These are phyloP conservation scores for Macrophomina tecta DNA, from an alignment of 2,329 filamentous ascomycete species.

Conservation along the genomic window DNA sequence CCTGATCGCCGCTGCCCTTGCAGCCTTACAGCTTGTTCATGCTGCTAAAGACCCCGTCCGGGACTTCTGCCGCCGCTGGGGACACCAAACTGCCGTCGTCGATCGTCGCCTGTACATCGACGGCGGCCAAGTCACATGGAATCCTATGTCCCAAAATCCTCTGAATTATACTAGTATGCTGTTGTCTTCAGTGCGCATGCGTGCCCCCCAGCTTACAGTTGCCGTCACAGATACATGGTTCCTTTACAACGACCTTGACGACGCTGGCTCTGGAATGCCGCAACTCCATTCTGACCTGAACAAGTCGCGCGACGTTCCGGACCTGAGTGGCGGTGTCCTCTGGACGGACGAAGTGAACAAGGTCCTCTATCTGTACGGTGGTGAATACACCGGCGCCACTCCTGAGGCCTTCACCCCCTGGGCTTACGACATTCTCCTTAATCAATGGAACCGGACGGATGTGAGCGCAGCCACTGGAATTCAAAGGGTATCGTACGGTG, in stretches of 20 bases:
- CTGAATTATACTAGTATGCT: conserved; percentile 63
- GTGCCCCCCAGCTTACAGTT: neutral
- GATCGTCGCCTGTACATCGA: conserved; percentile 67
- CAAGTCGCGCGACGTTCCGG: conserved; percentile 65
- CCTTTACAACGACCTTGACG: conserved; percentile 63
- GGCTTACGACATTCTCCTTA: conserved; percentile 62
- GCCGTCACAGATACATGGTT: conserved; percentile 57
- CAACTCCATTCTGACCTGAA: conserved; percentile 62
- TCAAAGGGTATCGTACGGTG: conserved; percentile 61
- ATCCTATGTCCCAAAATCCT: conserved; percentile 54
- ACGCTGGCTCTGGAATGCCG: conserved; percentile 53
- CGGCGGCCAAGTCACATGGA: conserved; percentile 65
- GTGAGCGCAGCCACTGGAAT: conserved; percentile 47
- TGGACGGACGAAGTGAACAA: conserved; percentile 70
- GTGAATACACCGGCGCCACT: conserved; percentile 54
- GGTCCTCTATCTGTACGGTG: conserved; percentile 67
- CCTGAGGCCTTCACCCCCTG: conserved; percentile 60
- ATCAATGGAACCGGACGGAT: conserved; percentile 61
- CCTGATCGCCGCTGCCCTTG: conserved; percentile 38
- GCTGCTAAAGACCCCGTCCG: conserved; percentile 55
- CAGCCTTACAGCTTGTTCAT: conserved; percentile 36
- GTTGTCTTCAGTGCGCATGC: neutral
- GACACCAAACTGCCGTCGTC: conserved; percentile 66
- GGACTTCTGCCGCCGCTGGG: conserved; percentile 57
- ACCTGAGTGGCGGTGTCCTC: conserved; percentile 55